phyloP scores from a whole-genome alignment of 2,329 filamentous ascomycete species.

The Aulographum hederae region DNA sequence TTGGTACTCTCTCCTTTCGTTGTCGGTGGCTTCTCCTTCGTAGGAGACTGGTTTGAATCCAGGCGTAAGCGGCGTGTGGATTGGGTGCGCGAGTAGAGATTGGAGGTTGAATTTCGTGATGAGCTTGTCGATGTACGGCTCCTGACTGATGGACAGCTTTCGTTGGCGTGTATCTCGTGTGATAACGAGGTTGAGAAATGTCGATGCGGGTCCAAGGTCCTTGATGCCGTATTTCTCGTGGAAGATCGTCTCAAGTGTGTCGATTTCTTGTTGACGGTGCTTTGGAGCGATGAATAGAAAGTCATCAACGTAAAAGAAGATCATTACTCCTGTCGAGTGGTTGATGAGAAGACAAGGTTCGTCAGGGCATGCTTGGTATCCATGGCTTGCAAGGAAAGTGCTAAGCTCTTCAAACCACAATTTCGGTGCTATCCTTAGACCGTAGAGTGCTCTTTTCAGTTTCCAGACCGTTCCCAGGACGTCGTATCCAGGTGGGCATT shows the following conservation, averaged over 20 bases:
- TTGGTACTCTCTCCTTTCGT: conserved; percentile 4
- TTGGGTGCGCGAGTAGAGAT: conserved; percentile 1
- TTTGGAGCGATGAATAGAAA: conserved; percentile 1
- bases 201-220: conserved; percentile 4
- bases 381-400: conserved; percentile 2
- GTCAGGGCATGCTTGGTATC: conserved; percentile 2
- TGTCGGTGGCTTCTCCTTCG: conserved; percentile 2
- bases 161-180: conserved; percentile 2
- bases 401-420: conserved; percentile 5
- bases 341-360: conserved; percentile 4
- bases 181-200: conserved; percentile 5
- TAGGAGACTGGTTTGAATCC: conserved; percentile 2
- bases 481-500: too few relatives aligned
- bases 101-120: conserved; percentile 3
- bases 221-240: conserved; percentile 4
- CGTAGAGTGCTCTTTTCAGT: too few relatives aligned
- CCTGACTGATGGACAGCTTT: conserved; percentile 5
- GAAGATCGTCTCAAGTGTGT: conserved; percentile 1
- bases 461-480: too few relatives aligned
- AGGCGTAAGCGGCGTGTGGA: conserved; percentile 1
- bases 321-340: conserved; percentile 2
- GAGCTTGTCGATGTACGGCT: conserved; percentile 3
- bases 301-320: conserved; percentile 4
- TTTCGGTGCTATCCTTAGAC: conserved; percentile 5
- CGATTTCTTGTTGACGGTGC: not conserved